These are phyloP conservation scores for Lagenidium giganteum DNA, from an alignment of 352 stramenopile genomes.

Conservation along the genomic window DNA sequence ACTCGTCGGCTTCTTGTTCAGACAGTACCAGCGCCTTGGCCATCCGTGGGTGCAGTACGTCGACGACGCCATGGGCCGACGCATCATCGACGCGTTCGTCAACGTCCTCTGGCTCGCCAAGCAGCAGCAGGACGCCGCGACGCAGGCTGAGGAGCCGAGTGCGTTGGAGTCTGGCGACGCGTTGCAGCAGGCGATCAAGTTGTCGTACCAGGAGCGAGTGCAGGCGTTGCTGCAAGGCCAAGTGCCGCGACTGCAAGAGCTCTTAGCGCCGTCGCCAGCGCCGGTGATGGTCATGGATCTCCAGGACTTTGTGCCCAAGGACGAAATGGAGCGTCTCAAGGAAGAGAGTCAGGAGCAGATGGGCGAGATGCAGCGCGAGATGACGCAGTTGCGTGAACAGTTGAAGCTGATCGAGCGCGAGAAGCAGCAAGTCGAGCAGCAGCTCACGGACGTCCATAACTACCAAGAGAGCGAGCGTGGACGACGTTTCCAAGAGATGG, in stretches of 20 bases:
- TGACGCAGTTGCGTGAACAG: conserved; percentile 21
- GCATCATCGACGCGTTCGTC: conserved; percentile 53
- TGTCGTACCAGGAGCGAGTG: conserved; percentile 53
- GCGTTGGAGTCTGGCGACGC: conserved; percentile 21
- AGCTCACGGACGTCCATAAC: conserved; percentile 64
- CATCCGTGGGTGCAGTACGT: conserved; percentile 43
- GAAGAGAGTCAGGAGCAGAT: conserved; percentile 36
- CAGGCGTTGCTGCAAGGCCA: conserved; percentile 19
- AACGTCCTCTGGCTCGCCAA: conserved; percentile 41
- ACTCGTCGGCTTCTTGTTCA: conserved; percentile 40
- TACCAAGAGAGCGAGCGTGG: conserved; percentile 63
- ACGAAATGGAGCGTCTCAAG: conserved; percentile 44
- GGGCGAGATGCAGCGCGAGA: conserved; percentile 22
- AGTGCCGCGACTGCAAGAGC: conserved; percentile 19
- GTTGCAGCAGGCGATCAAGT: neutral
- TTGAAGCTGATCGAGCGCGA: conserved; percentile 39
- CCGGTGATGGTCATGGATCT: conserved; percentile 48
- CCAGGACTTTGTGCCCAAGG: conserved; percentile 60
- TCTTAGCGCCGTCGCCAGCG: conserved; percentile 15
- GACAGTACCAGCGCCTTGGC: conserved; percentile 52
- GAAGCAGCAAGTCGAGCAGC: conserved; percentile 53
- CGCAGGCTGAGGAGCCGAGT: neutral
- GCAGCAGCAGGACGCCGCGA: conserved; percentile 18
- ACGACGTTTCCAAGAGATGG: conserved; percentile 50
- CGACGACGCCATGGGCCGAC: conserved; percentile 55